These are phyloP conservation scores for Suillus plorans DNA, from an alignment of 768 basidiomycete species.

Conservation along the genomic window DNA sequence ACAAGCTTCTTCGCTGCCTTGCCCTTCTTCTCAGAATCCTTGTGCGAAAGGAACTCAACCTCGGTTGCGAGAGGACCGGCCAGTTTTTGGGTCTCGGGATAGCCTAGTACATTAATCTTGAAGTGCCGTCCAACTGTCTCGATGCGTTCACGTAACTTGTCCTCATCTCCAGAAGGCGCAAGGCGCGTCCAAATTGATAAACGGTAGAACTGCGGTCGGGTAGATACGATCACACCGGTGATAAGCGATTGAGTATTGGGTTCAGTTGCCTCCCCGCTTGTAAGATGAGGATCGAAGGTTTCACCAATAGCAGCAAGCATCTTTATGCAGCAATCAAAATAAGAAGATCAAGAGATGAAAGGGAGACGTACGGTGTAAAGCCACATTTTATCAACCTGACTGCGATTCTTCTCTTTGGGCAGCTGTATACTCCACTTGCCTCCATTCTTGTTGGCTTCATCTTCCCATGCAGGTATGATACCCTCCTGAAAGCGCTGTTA, in stretches of 20 bases:
- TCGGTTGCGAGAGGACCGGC: constrained; percentile 89
- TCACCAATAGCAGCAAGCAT: constrained; percentile 99
- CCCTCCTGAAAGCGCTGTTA: constrained; percentile 59
- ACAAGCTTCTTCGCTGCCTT: constrained; percentile 78
- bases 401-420: constrained; percentile 90
- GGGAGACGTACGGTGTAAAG: constrained; percentile 77
- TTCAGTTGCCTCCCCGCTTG: constrained; percentile 41
- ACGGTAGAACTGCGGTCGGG: constrained; percentile 93
- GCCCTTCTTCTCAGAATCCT: constrained; percentile 94
- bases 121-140: constrained; percentile 87
- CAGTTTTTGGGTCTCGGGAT: constrained; percentile 67
- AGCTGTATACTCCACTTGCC: constrained; percentile 99
- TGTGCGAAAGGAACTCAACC: constrained; percentile 93
- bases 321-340: constrained; percentile 40
- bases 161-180: constrained; percentile 60
- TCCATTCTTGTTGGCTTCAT: constrained; percentile 93
- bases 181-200: constrained; percentile 96
- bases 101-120: constrained; percentile 88
- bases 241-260: constrained; percentile 60
- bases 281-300: constrained; percentile 90
- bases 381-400: constrained; percentile 92
- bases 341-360: background rate
- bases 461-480: constrained; percentile 98
- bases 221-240: constrained; percentile 94
- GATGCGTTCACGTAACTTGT: constrained; percentile 75